phyloP scores from a whole-genome alignment of 805 yeast species.

The Cyberlindnera misumaiensis region DNA sequence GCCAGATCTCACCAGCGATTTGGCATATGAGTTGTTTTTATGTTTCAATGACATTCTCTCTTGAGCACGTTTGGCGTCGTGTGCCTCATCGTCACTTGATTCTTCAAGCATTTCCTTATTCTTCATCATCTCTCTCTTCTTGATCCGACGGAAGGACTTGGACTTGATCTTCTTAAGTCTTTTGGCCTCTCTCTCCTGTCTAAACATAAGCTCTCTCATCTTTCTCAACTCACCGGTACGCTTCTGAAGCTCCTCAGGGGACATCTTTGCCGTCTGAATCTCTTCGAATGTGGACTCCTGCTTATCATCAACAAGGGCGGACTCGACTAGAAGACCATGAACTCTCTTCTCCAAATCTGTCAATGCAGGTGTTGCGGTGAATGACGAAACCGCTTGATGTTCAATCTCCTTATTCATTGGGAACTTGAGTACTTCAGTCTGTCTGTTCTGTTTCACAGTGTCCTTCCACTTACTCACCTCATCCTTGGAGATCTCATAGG shows the following conservation, averaged over 20 bases:
- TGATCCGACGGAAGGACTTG: conserved; percentile 77
- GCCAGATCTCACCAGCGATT: conserved; percentile 82
- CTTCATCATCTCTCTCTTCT: conserved; percentile 74
- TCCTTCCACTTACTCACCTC: conserved; percentile 90
- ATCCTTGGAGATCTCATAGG: conserved; percentile 80
- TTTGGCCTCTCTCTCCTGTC: conserved; percentile 88
- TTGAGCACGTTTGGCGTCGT: conserved; percentile 70
- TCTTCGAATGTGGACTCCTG: conserved; percentile 84
- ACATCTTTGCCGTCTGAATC: conserved; percentile 70
- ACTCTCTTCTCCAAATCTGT: conserved; percentile 66
- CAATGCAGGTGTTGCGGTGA: conserved; percentile 35
- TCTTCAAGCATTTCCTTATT: conserved; percentile 60
- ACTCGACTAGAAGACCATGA: conserved; percentile 50
- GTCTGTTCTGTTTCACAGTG: conserved; percentile 66
- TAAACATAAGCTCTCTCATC: conserved; percentile 94
- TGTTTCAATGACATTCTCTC: conserved; percentile 93
- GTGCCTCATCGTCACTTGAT: conserved; percentile 51
- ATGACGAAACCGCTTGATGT: conserved; percentile 47
- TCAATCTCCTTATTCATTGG: conserved; percentile 50
- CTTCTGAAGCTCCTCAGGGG: conserved; percentile 70
- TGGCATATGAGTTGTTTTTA: conserved; percentile 89
- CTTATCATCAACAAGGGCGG: conserved; percentile 64
- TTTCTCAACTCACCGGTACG: conserved; percentile 77
- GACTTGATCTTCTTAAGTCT: conserved; percentile 93
- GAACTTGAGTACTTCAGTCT: conserved; percentile 79